Conservation (phyloP, 495 filamentous ascomycete species). For the Penicillium bovifimosum region DNA sequence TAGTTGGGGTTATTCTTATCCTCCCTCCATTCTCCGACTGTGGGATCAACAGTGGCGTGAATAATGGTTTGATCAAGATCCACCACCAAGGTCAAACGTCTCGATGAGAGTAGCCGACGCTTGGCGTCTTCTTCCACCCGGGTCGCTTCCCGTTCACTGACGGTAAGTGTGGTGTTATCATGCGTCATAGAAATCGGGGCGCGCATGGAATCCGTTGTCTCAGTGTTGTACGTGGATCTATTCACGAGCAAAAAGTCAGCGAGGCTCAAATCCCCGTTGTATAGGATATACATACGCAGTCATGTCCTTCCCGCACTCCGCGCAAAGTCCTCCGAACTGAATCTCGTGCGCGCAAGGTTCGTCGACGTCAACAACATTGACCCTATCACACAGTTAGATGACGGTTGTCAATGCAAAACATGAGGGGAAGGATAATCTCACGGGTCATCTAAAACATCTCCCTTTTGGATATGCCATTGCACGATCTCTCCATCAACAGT, state of each 20-base stretch:
- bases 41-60: slow-evolving; percentile 95
- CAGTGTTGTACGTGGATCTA: slow-evolving; percentile 55
- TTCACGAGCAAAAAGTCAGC: neutral
- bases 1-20: slow-evolving; percentile 88
- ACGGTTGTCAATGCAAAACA: neutral
- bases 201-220: slow-evolving; percentile 59
- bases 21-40: slow-evolving; percentile 88
- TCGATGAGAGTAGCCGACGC: slow-evolving; percentile 65
- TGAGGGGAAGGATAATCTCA: slow-evolving; percentile 19
- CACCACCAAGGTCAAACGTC: slow-evolving; percentile 89
- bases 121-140: slow-evolving; percentile 82
- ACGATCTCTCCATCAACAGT: slow-evolving; percentile 72
- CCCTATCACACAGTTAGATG: slow-evolving; percentile 27
- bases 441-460: slow-evolving; percentile 57
- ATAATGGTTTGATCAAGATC: slow-evolving; percentile 99
- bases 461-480: slow-evolving; percentile 68
- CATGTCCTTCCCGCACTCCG: slow-evolving; percentile 95
- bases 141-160: slow-evolving; percentile 68
- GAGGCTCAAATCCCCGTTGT: neutral
- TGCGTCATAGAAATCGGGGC: slow-evolving; percentile 92
- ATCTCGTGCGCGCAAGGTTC: slow-evolving; percentile 88
- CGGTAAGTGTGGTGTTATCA: slow-evolving; percentile 73
- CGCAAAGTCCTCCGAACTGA: slow-evolving; percentile 87
- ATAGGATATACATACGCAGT: slow-evolving; percentile 52
- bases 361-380: slow-evolving; percentile 69